Evolutionary conservation across 306 rosid species (phyloP).

Genomic region (Rosa lucieae): DNA sequence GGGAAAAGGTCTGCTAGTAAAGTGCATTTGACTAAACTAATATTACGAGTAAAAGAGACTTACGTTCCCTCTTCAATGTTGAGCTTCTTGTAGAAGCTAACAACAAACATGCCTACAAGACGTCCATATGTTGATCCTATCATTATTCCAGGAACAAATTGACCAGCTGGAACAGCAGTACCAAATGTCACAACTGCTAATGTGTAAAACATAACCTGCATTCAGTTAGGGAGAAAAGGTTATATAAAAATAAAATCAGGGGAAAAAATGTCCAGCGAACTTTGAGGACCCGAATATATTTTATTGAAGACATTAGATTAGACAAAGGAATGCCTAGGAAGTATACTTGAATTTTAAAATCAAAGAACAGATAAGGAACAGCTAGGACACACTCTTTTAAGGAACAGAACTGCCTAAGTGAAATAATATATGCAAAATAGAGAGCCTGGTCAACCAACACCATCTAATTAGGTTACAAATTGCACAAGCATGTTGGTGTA

Average conservation of each 20-base stretch:
- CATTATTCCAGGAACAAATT: constrained; percentile 98
- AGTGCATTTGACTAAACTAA: neutral
- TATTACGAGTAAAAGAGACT: constrained; percentile 31
- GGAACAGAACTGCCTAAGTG: neutral
- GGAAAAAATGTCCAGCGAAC: neutral
- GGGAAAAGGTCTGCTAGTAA: neutral
- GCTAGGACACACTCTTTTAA: neutral
- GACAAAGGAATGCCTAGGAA: neutral
- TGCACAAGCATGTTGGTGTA: neutral
- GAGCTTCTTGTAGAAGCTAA: constrained; percentile 79
- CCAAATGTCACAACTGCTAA: constrained; percentile 95
- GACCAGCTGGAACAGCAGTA: constrained; percentile 96
- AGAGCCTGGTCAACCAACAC: neutral
- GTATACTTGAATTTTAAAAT: neutral
- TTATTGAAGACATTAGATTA: neutral
- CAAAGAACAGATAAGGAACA: neutral
- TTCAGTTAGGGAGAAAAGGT: constrained; percentile 27
- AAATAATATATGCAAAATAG: neutral
- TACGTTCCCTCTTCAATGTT: constrained; percentile 99
- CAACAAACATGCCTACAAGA: constrained; percentile 93
- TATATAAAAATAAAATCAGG: constrained; percentile 13
- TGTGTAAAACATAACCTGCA: constrained; percentile 91
- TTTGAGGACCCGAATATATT: neutral
- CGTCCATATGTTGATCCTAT: constrained; percentile 98
- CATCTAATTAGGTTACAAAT: neutral